Conservation (phyloP, 2,329 filamentous ascomycete genomes). For the Cryphonectria parasitica region DNA sequence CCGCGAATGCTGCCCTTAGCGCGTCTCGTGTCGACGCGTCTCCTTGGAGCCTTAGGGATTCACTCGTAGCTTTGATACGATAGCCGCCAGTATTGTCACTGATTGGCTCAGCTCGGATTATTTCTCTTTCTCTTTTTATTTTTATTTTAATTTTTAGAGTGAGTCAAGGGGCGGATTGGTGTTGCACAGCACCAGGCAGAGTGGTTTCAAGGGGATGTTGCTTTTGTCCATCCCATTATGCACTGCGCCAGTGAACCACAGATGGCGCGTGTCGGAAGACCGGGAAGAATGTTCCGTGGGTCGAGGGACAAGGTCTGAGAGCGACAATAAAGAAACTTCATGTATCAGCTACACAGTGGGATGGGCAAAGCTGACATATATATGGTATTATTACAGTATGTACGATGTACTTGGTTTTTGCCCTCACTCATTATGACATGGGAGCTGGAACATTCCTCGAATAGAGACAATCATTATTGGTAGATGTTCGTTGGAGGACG, state of each 20-base stretch:
- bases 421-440: not conserved
- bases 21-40: conserved; percentile 19
- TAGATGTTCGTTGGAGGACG: not conserved
- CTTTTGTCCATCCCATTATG: conserved; percentile 20
- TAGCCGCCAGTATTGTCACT: not conserved
- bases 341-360: not conserved
- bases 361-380: not conserved
- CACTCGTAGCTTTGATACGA: not conserved
- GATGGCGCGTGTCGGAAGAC: not conserved
- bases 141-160: no score
- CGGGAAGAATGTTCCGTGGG: not conserved
- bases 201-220: conserved; percentile 27
- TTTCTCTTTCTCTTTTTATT: not conserved
- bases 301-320: not conserved
- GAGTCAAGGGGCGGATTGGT: conserved; percentile 19
- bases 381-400: not conserved
- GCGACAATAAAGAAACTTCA: not conserved
- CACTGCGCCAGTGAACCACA: conserved; percentile 10
- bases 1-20: conserved; percentile 34
- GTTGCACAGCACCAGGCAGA: conserved; percentile 20
- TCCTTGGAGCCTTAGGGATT: not conserved
- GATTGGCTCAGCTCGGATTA: conserved; percentile 13
- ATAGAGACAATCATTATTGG: not conserved
- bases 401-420: not conserved
- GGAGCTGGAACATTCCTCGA: not conserved